Percentiles rank a stretch among this genome's conserved stretches.
phyloP scores from a whole-genome alignment of 2,329 filamentous ascomycete species.

The Pseudogymnoascus sp. region DNA sequence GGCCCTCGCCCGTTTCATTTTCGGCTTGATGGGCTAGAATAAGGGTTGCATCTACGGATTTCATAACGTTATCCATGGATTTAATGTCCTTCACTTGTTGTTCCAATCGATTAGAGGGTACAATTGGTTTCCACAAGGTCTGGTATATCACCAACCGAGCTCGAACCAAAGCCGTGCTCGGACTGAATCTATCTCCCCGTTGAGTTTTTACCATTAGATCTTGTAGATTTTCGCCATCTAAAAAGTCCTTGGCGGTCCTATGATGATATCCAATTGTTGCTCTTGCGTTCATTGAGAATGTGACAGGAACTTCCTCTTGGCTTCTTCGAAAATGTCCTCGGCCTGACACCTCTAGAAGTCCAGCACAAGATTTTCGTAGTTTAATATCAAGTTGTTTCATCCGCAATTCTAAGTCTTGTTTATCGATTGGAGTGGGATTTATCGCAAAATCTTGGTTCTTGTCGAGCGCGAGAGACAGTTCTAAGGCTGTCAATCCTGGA shows the following conservation, averaged over 20 bases:
- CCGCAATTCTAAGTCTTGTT: not conserved
- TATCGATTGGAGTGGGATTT: not conserved
- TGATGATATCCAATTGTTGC: not conserved
- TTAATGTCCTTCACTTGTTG: no score
- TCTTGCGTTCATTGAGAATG: not conserved
- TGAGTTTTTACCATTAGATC: not conserved
- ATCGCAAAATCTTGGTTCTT: not conserved
- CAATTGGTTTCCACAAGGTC: not conserved
- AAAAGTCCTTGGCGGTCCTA: not conserved
- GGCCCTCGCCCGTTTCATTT: not conserved
- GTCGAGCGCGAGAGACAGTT: not conserved
- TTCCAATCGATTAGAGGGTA: no score
- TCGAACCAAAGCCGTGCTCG: not conserved
- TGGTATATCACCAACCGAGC: not conserved
- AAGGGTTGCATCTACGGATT: not conserved
- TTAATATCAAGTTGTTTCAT: not conserved
- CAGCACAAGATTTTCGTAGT: not conserved
- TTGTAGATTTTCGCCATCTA: not conserved
- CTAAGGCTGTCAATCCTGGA: not conserved
- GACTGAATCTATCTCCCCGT: not conserved
- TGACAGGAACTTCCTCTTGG: not conserved
- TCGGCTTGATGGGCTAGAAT: not conserved
- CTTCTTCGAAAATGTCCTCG: not conserved
- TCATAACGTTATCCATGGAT: not conserved
- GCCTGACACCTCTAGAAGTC: not conserved